Conservation (phyloP, 2,329 filamentous ascomycete genomes). For the Pseudogymnoascus sp. region DNA sequence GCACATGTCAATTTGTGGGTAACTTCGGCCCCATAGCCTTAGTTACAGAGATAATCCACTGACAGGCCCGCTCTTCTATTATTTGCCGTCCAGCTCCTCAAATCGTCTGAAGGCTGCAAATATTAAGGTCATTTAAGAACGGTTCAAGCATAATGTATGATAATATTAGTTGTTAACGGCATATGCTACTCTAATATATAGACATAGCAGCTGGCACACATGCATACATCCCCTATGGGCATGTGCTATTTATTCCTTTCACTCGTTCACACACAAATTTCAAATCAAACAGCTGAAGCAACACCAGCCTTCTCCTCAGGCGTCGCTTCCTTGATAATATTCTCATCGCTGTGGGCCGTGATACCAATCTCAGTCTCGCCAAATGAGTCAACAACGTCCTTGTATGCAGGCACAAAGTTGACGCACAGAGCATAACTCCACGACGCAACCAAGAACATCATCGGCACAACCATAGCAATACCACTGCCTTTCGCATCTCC, state of each 20-base stretch:
- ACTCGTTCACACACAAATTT: neutral
- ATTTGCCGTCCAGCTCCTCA: too few species aligned
- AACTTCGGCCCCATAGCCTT: neutral
- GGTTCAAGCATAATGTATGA: neutral
- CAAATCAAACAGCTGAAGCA: neutral
- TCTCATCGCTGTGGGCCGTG: neutral
- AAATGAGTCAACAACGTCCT: constrained; percentile 21
- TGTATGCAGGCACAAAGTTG: constrained; percentile 15
- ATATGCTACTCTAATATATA: neutral
- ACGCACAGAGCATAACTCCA: constrained; percentile 8
- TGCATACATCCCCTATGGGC: neutral
- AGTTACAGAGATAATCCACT: neutral
- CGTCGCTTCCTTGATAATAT: neutral
- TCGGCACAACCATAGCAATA: constrained; percentile 1
- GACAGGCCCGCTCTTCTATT: neutral
- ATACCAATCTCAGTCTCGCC: constrained; percentile 2
- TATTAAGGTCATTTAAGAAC: neutral
- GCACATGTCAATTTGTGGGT: too few species aligned
- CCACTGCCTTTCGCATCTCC: constrained; percentile 43
- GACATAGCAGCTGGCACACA: neutral
- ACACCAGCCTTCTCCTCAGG: neutral
- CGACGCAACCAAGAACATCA: constrained; percentile 17
- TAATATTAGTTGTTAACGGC: neutral
- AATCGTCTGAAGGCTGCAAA: neutral
- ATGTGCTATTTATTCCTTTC: neutral